These are phyloP conservation scores for Lactarius tabidus DNA, from an alignment of 768 basidiomycete genomes.

Conservation along the genomic window DNA sequence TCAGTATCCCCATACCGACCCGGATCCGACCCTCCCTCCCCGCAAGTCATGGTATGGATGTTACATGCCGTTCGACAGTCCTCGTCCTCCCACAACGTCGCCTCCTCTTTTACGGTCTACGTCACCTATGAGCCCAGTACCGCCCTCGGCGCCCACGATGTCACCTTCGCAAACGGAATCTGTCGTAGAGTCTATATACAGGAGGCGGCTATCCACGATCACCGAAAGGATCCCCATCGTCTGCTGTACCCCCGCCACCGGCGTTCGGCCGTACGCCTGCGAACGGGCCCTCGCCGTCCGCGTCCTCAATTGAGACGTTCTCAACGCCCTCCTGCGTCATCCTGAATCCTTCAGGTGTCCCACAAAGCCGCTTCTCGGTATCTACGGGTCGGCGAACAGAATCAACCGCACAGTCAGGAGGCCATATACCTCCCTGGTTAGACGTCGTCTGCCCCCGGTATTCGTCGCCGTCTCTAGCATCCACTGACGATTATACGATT, in stretches of 20 bases:
- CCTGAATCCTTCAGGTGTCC: not conserved
- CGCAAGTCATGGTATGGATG: not conserved
- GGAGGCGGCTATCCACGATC: conserved; percentile 9
- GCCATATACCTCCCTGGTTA: not conserved
- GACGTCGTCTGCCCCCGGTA: conserved; percentile 6
- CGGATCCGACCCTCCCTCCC: not conserved
- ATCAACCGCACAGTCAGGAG: not conserved
- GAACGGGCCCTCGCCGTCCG: conserved; percentile 9
- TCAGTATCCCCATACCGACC: not conserved
- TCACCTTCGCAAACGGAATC: conserved; percentile 11
- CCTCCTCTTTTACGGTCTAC: not conserved
- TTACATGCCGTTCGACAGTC: not conserved
- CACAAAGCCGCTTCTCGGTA: not conserved
- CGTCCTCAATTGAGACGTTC: conserved; percentile 2
- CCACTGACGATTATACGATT: not conserved
- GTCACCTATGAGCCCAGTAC: not conserved
- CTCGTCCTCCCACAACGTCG: not conserved
- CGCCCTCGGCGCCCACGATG: not conserved
- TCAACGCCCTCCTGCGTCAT: conserved; percentile 3
- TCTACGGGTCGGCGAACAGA: not conserved
- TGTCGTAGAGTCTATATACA: conserved; percentile 9
- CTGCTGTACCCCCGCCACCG: not conserved
- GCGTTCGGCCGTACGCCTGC: not conserved
- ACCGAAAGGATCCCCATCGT: conserved; percentile 13
- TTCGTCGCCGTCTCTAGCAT: not conserved